Base-by-base conservation (phyloP, 164 flowering plant genomes). In the Saururus chinensis region DNA sequence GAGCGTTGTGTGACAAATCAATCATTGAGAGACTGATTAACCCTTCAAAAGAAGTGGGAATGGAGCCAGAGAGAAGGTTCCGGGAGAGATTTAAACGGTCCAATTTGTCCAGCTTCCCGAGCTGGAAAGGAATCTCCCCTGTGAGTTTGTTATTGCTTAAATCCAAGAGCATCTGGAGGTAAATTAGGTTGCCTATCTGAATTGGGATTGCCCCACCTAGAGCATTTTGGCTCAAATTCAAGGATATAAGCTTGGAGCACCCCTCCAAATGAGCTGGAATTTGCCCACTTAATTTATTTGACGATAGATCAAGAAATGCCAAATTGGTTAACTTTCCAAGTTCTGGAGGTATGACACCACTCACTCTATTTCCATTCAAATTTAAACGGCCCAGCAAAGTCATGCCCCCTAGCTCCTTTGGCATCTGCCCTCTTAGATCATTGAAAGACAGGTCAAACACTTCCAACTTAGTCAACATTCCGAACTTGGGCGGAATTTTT, bases 51-150 rank as follows among this genome's bases (percentile, higher is more conserved):
- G 59, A 62, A 19, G 51, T 40, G 17, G 90, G 89, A 1, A 87
- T 79, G 17, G 57, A 0, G 51, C 90, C 88, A 1, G 80, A 67
- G 10, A 87, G 70, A 1, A 63, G 69, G 66, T 87, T 87, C 65
- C 73, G 60, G 70, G 88, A 82, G 16, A 84, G 77, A 62, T 87
- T 87, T 35, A 86, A 60, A 42, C 64, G 19, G 68, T 75, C 77
- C 66, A 85, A 40, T 0, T 22, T 17, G 1, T 19, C 24, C 49
- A 83, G 69, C 65, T 81, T 78, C 1, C 82, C 78, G 0, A 85
- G 72, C 59, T 78, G 74, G 0, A 23, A 5, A 20, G 90, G 85
- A 54, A 82, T 81, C 16, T 57, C 54, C 10, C 90, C 87, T 10
- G 49, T 11, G 30, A 62, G 30, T 4, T 8, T 23, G 63, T 86